Conservation (phyloP, 441 rosid species). For the Eruca vesicaria region DNA sequence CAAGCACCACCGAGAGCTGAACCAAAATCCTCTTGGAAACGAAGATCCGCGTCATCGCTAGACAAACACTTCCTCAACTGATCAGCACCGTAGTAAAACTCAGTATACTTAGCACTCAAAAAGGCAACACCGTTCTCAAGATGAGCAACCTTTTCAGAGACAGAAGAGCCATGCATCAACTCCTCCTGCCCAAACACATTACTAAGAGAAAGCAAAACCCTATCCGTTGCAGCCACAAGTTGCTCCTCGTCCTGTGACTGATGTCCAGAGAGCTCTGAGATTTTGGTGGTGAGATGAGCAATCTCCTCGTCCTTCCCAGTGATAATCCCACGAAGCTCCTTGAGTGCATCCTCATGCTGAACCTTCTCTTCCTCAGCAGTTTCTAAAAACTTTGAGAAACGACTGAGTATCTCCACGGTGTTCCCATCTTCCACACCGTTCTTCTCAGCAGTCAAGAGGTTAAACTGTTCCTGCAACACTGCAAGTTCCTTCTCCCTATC, state of each 20-base stretch:
- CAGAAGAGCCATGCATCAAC: slow-evolving; percentile 51
- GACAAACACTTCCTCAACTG: slow-evolving; percentile 69
- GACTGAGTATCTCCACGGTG: slow-evolving; percentile 40
- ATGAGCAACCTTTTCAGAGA: slow-evolving; percentile 50
- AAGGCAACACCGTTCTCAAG: slow-evolving; percentile 53
- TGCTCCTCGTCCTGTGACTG: slow-evolving; percentile 34
- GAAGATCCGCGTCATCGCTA: slow-evolving; percentile 40
- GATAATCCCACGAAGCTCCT: slow-evolving; percentile 43
- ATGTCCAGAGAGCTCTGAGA: slow-evolving; percentile 36
- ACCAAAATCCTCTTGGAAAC: slow-evolving; percentile 52
- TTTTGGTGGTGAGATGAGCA: slow-evolving; percentile 55
- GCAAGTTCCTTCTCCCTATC: slow-evolving; percentile 46
- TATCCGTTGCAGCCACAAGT: slow-evolving; percentile 51
- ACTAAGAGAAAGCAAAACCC: slow-evolving; percentile 63
- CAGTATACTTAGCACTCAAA: slow-evolving; percentile 63
- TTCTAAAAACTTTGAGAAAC: slow-evolving; percentile 49
- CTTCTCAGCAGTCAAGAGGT: slow-evolving; percentile 36
- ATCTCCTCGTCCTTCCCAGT: slow-evolving; percentile 56
- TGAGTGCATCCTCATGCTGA: slow-evolving; percentile 44
- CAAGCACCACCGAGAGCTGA: slow-evolving; percentile 59
- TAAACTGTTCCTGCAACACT: slow-evolving; percentile 47
- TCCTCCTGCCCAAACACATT: slow-evolving; percentile 59
- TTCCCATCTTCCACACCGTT: slow-evolving; percentile 32
- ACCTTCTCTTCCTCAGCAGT: slow-evolving; percentile 42
- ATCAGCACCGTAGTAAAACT: slow-evolving; percentile 62